These are phyloP conservation scores for Ceratocystis destructans DNA, from an alignment of 2,329 filamentous ascomycete genomes.

Conservation along the genomic window DNA sequence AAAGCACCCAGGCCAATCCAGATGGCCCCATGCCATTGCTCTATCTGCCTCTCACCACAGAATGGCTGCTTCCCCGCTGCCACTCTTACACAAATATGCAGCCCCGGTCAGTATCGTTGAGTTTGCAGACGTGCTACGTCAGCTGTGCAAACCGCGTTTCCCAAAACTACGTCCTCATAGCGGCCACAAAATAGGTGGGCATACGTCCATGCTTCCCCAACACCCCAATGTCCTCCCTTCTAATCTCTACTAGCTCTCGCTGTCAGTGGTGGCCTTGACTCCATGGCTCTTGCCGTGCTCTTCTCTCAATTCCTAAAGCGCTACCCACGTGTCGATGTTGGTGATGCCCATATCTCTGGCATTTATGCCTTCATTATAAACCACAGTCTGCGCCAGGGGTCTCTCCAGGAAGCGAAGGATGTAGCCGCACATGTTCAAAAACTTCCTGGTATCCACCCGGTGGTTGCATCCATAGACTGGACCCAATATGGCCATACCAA, in stretches of 20 bases:
- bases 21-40: background rate
- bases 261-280: conserved; percentile 86
- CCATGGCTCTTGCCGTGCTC: conserved; percentile 83
- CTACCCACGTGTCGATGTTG: conserved; percentile 29
- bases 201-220: background rate
- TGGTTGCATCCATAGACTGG: conserved; percentile 25
- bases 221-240: background rate
- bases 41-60: background rate
- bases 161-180: background rate
- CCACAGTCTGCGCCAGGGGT: conserved; percentile 42
- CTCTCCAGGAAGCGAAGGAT: conserved; percentile 36
- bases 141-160: background rate
- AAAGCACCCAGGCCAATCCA: background rate
- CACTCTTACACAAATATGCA: background rate
- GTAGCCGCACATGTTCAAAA: conserved; percentile 32
- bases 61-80: background rate
- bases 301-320: conserved; percentile 37
- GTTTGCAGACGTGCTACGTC: conserved; percentile 10
- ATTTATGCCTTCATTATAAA: conserved; percentile 42
- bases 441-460: conserved; percentile 25
- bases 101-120: background rate
- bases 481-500: conserved; percentile 11
- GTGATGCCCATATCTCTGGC: conserved; percentile 32
- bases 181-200: conserved; percentile 4
- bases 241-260: conserved; percentile 46